These are phyloP conservation scores for Metschnikowia cubensis DNA, from an alignment of 805 yeast genomes.

Conservation along the genomic window DNA sequence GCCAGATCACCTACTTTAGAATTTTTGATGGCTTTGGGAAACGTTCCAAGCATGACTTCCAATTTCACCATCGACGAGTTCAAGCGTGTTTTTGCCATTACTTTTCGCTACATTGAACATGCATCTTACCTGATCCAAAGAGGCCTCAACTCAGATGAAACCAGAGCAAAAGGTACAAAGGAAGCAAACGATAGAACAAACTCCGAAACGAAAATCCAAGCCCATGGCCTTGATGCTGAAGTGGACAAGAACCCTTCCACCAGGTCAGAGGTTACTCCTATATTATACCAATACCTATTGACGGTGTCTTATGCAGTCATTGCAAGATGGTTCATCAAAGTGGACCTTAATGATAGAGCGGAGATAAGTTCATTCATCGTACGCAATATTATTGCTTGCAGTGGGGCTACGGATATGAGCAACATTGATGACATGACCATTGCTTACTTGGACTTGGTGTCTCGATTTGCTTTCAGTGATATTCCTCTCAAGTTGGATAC, in stretches of 20 bases:
- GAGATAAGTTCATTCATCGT: conserved; percentile 60
- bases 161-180: conserved; percentile 12
- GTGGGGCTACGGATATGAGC: conserved; percentile 20
- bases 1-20: conserved; percentile 75
- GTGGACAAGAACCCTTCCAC: conserved; percentile 58
- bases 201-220: conserved; percentile 1
- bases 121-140: conserved; percentile 48
- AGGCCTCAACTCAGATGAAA: conserved; percentile 10
- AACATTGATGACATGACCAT: conserved; percentile 49
- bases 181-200: not conserved
- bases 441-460: conserved; percentile 64
- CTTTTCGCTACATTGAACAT: conserved; percentile 73
- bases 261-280: conserved; percentile 41
- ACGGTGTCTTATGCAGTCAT: conserved; percentile 66
- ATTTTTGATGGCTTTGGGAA: conserved; percentile 61
- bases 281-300: conserved; percentile 56
- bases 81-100: conserved; percentile 77
- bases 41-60: conserved; percentile 62
- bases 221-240: conserved; percentile 44
- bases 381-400: conserved; percentile 45
- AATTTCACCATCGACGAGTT: conserved; percentile 75
- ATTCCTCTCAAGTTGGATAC: conserved; percentile 46
- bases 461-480: conserved; percentile 63
- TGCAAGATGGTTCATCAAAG: conserved; percentile 65
- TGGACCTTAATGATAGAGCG: conserved; percentile 55